Percentiles rank a stretch among this genome's conserved stretches.
Evolutionary conservation across 768 basidiomycete genomes (phyloP).

Genomic region (Phylloporus arenicola): DNA sequence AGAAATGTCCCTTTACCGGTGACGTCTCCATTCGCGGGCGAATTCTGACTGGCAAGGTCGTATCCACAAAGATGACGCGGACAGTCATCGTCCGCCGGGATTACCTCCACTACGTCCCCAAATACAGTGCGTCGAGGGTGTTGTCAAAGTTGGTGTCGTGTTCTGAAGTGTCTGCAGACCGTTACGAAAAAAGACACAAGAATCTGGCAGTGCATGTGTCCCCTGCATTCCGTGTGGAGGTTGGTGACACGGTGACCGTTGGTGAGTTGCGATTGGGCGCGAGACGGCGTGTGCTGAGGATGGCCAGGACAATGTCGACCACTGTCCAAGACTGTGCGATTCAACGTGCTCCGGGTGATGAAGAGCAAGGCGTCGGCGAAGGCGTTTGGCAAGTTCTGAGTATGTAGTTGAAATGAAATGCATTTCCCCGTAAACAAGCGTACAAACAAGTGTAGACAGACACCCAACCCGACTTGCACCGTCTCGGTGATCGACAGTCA

Average conservation of each 20-base stretch:
- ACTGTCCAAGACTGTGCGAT: slow-evolving; percentile 96
- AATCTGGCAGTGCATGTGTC: slow-evolving; percentile 97
- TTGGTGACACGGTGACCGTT: slow-evolving; percentile 92
- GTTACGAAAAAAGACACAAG: slow-evolving; percentile 98
- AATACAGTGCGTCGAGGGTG: slow-evolving; percentile 76
- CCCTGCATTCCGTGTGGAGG: slow-evolving; percentile 96
- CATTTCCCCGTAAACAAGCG: slow-evolving; percentile 25
- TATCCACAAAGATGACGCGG: slow-evolving; percentile 99
- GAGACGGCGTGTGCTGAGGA: neutral
- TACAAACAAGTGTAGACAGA: slow-evolving; percentile 32
- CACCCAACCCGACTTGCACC: slow-evolving; percentile 23
- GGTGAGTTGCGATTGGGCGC: slow-evolving; percentile 48
- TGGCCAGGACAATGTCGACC: slow-evolving; percentile 91
- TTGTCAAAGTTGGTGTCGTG: neutral
- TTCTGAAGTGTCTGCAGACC: slow-evolving; percentile 47
- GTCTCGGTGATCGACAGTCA: slow-evolving; percentile 26
- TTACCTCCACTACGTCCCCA: slow-evolving; percentile 95
- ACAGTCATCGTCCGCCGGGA: slow-evolving; percentile 95
- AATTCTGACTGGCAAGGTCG: slow-evolving; percentile 95
- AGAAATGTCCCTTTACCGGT: slow-evolving; percentile 99
- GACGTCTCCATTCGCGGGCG: slow-evolving; percentile 97
- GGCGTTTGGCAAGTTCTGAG: slow-evolving; percentile 91
- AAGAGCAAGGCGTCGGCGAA: slow-evolving; percentile 90
- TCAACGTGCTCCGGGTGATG: slow-evolving; percentile 95
- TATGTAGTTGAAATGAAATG: slow-evolving; percentile 15